Conservation (phyloP, 129 eudicot genomes). For the Centaurea solstitialis region DNA sequence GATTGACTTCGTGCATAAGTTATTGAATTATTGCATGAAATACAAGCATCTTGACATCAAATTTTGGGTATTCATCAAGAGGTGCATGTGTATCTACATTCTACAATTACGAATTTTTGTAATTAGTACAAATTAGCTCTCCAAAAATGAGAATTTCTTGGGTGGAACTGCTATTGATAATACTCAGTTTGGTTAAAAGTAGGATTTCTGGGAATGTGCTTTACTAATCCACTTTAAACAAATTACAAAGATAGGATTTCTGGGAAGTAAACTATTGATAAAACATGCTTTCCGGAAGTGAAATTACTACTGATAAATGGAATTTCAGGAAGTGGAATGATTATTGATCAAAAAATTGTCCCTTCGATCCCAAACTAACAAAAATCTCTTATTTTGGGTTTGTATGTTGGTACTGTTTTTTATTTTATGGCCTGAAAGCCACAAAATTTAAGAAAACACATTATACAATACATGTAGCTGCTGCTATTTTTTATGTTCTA, state of each 20-base stretch:
- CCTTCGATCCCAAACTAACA: not conserved
- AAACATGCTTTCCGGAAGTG: not conserved
- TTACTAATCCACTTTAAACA: not conserved
- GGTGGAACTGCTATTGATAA: not conserved
- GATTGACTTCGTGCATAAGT: not conserved
- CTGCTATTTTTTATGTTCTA: not conserved
- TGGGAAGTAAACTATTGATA: not conserved
- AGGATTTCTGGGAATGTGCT: not conserved
- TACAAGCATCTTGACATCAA: not conserved
- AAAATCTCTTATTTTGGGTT: not conserved
- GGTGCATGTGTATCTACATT: not conserved
- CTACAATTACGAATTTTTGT: not conserved
- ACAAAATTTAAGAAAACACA: not conserved
- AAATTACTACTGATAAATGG: not conserved
- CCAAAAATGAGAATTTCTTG: not conserved
- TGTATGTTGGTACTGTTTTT: not conserved
- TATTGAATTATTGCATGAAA: not conserved
- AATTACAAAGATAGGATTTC: not conserved
- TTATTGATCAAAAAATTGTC: not conserved
- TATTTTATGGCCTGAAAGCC: not conserved
- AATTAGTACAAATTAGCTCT: not conserved
- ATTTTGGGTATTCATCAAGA: not conserved
- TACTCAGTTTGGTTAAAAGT: not conserved
- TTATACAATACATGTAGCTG: not conserved
- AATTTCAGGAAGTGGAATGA: not conserved